These are phyloP conservation scores for Fusarium zealandicum DNA, from an alignment of 2,329 filamentous ascomycete species.

Conservation along the genomic window DNA sequence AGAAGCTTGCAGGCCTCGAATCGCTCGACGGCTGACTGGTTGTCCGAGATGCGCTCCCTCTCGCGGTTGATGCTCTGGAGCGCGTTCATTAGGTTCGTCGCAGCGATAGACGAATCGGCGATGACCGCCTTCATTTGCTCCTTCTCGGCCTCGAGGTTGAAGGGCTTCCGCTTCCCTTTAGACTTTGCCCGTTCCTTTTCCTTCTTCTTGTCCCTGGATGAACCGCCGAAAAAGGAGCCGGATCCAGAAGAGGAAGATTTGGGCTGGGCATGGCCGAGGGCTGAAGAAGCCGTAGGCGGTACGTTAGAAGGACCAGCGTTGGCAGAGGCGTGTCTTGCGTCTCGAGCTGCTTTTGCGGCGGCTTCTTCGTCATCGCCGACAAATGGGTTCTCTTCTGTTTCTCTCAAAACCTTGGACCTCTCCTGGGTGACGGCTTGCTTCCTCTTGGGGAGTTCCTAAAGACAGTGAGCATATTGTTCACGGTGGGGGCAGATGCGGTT, in stretches of 20 bases:
- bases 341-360: conserved; percentile 41
- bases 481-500: conserved; percentile 3
- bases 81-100: conserved; percentile 88
- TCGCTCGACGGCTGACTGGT: conserved; percentile 73
- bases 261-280: conserved; percentile 35
- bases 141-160: conserved; percentile 88
- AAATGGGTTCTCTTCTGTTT: conserved; percentile 79
- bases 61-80: conserved; percentile 93
- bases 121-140: conserved; percentile 87
- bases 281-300: conserved; percentile 14
- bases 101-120: conserved; percentile 85
- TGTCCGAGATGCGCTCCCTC: conserved; percentile 84
- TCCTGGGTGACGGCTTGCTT: conserved; percentile 79
- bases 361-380: conserved; percentile 69
- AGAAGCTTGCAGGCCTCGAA: conserved; percentile 90
- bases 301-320: conserved; percentile 27
- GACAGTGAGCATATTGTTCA: conserved; percentile 9
- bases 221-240: conserved; percentile 50
- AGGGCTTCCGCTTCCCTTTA: conserved; percentile 68
- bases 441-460: conserved; percentile 67
- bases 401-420: conserved; percentile 81
- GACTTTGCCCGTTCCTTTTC: conserved; percentile 62
- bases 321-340: conserved; percentile 33
- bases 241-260: conserved; percentile 50
- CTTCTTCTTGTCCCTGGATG: conserved; percentile 61